These are phyloP conservation scores for Cymbidium sinense DNA, from an alignment of 106 monocot genomes.

Conservation along the genomic window DNA sequence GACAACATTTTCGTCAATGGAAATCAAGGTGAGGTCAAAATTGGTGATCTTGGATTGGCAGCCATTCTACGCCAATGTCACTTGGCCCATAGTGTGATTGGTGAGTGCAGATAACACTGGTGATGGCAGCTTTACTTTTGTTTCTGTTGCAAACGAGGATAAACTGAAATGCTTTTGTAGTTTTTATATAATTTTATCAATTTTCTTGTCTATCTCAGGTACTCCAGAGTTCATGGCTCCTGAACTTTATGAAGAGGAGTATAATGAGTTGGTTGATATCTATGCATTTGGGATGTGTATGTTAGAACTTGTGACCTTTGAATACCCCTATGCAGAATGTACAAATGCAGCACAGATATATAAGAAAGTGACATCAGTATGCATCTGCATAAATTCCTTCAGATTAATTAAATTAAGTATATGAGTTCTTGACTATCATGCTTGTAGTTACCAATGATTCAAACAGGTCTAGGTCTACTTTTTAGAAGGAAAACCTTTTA, in stretches of 20 bases:
- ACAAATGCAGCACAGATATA: slow-evolving; percentile 51
- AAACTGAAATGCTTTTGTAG: neutral
- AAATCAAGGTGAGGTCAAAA: slow-evolving; percentile 73
- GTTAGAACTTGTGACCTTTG: slow-evolving; percentile 55
- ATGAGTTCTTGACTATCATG: neutral
- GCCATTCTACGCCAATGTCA: slow-evolving; percentile 52
- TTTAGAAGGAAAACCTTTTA: neutral
- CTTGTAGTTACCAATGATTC: neutral
- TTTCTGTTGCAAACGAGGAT: neutral
- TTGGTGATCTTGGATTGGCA: slow-evolving; percentile 74
- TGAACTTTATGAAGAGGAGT: slow-evolving; percentile 69
- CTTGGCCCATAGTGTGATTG: slow-evolving; percentile 46
- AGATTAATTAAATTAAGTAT: neutral
- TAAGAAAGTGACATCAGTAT: slow-evolving; percentile 46
- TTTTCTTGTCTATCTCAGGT: slow-evolving; percentile 18
- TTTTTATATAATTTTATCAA: neutral
- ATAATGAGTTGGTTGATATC: slow-evolving; percentile 65
- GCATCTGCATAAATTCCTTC: neutral
- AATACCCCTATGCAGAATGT: slow-evolving; percentile 62
- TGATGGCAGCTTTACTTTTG: neutral
- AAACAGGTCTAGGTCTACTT: neutral
- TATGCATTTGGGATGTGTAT: slow-evolving; percentile 80
- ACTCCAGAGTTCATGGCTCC: slow-evolving; percentile 76
- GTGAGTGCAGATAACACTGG: slow-evolving; percentile 9
- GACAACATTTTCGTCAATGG: slow-evolving; percentile 80